A percentile compares a stretch with the other conserved stretches of the same genome.
Conservation (phyloP, 2,329 filamentous ascomycete genomes). For the Pseudogymnoascus sp. region DNA sequence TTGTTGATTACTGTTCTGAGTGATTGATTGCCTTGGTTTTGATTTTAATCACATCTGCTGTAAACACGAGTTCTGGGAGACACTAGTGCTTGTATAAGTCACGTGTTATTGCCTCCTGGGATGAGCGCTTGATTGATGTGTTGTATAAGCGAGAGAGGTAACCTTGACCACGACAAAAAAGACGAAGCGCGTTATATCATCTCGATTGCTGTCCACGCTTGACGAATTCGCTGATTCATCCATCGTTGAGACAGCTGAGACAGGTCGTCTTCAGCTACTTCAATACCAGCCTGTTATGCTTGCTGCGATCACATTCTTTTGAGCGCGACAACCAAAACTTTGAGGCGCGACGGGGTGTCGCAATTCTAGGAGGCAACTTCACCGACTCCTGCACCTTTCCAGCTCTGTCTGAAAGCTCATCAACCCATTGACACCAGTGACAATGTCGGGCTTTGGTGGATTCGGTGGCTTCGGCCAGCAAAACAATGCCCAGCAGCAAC, state of each 20-base stretch:
- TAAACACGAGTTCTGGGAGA: not conserved
- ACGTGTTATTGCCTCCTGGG: not conserved
- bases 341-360: slow-evolving; percentile 8
- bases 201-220: slow-evolving; percentile 2
- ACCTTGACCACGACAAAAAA: slow-evolving; percentile 8
- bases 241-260: slow-evolving; percentile 10
- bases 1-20: not conserved
- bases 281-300: slow-evolving; percentile 1
- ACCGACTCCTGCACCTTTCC: not conserved
- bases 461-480: slow-evolving; percentile 52
- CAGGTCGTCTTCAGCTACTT: slow-evolving; percentile 5
- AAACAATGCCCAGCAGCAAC: slow-evolving; percentile 36
- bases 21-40: not conserved
- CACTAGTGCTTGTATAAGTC: not conserved
- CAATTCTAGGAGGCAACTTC: not conserved
- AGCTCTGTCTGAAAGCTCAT: slow-evolving; percentile 12
- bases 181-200: slow-evolving; percentile 7
- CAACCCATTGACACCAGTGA: slow-evolving; percentile 13
- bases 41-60: not conserved
- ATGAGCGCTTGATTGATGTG: slow-evolving; percentile 5
- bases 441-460: slow-evolving; percentile 34
- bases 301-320: not conserved
- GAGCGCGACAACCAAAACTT: slow-evolving; percentile 6
- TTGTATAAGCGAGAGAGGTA: slow-evolving; percentile 8
- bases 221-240: slow-evolving; percentile 7